Base-by-base conservation (phyloP, 257 asterid genomes). In the Eustoma russellianum region DNA sequence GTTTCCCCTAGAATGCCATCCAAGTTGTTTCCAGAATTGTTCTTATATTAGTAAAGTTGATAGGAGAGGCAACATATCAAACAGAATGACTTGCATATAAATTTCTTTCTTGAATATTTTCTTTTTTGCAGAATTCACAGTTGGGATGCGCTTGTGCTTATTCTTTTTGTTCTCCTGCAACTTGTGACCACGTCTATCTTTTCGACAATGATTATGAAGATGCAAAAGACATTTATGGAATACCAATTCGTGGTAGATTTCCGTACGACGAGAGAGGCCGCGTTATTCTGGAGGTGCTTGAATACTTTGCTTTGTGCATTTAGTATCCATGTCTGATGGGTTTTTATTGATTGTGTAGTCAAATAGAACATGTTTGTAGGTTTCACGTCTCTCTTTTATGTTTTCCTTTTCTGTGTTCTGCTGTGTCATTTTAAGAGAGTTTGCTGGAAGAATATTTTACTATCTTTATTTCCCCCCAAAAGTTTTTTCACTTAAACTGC, bases 231-330 rank as follows among this genome's bases (percentile, higher is more conserved):
- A 76, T 92, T 52, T 74, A 78, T 48, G 97, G 99, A 57, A 81
- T 73, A 62, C 69, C 99, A 66, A 85, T 92, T 93, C 80, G 53
- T 46, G 94, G 95, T 34, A 83, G 97, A 83, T 92, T 79, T 64
- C 94, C 99, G 3, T 88, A 88, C 63, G 97, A 92, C 57, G 97
- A 78, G 65, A 79, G 95, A 62, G 94, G 99, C 48, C 85, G 99
- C 34, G 78, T 92, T n/a, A 73, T 92, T 69, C 74, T 92, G 76
- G 95, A 92, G 99, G 99, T 92, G 88, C 61, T 48, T n/a, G 44
- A 33, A 61, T 50, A 41, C 16, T 70, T 73, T 59, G 68, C 49
- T 52, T 17, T 45, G 13, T 34, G 51, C 49, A 40, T 41, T 44
- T 9, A 24, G 33, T 13, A 19, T 47, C 50, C 50, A 15, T 45